Conservation (phyloP, 192 early-diverging fungal species). For the Coemansia sp. region DNA sequence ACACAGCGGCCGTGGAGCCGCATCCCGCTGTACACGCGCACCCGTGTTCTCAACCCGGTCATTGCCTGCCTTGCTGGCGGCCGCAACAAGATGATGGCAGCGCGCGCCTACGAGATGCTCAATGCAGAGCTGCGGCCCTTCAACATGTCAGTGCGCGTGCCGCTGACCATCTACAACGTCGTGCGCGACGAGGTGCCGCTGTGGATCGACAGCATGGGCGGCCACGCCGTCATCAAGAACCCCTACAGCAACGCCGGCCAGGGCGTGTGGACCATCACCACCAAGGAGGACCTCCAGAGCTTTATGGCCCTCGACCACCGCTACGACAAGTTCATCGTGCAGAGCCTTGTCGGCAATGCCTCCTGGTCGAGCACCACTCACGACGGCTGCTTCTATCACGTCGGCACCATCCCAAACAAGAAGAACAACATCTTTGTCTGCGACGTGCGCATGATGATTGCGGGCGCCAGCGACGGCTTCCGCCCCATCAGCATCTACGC, state of each 20-base stretch:
- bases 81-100: conserved; percentile 89
- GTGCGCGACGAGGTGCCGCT: conserved; percentile 77
- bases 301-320: conserved; percentile 77
- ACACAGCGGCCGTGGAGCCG: conserved; percentile 89
- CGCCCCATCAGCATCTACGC: conserved; percentile 81
- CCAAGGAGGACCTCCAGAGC: conserved; percentile 63
- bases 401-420: conserved; percentile 89
- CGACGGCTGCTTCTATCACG: conserved; percentile 82
- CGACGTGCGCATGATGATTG: conserved; percentile 85
- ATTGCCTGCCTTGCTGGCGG: conserved; percentile 84
- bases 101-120: conserved; percentile 80
- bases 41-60: conserved; percentile 77
- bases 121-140: conserved; percentile 72
- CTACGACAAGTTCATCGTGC: conserved; percentile 91
- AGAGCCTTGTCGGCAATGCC: conserved; percentile 83
- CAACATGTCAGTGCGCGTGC: conserved; percentile 68
- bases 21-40: conserved; percentile 73
- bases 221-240: conserved; percentile 79
- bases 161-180: conserved; percentile 86
- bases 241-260: conserved; percentile 89
- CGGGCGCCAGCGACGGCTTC: conserved; percentile 73
- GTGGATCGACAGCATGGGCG: conserved; percentile 81
- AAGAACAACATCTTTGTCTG: conserved; percentile 82
- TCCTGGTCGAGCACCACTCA: conserved; percentile 74
- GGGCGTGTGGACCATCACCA: conserved; percentile 89